A percentile compares a stretch with the other conserved stretches of the same genome.
Evolutionary conservation across 805 yeast genomes (phyloP).

Genomic region (Schwanniomyces sp.): DNA sequence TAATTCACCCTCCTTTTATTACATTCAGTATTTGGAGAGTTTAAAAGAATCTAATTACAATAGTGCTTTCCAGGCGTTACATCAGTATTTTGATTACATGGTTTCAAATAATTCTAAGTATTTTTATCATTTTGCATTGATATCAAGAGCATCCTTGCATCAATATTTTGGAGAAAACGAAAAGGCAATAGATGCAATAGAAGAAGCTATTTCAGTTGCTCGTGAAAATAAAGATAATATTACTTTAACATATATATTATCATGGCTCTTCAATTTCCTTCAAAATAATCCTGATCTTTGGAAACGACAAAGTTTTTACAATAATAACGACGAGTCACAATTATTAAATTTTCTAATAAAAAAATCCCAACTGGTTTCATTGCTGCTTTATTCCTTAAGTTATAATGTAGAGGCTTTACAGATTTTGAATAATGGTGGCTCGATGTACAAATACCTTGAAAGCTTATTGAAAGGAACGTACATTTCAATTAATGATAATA

Average conservation of each 20-base stretch:
- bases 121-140: constrained; percentile 74
- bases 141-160: constrained; percentile 70
- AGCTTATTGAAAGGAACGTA: constrained; percentile 57
- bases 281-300: constrained; percentile 62
- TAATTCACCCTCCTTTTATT: constrained; percentile 44
- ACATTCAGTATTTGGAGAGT: constrained; percentile 60
- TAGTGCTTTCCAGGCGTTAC: constrained; percentile 50
- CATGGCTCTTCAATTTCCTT: constrained; percentile 74
- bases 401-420: constrained; percentile 65
- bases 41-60: constrained; percentile 62
- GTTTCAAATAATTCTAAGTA: constrained; percentile 62
- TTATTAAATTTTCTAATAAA: constrained; percentile 60
- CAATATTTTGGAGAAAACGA: constrained; percentile 63
- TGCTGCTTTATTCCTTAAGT: constrained; percentile 56
- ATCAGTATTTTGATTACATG: constrained; percentile 72
- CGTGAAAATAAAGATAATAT: constrained; percentile 77
- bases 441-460: constrained; percentile 48
- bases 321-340: constrained; percentile 55
- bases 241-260: constrained; percentile 68
- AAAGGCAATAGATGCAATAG: constrained; percentile 75
- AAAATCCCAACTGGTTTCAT: constrained; percentile 51
- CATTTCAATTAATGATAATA: constrained; percentile 51
- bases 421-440: constrained; percentile 50
- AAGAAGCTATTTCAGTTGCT: constrained; percentile 86
- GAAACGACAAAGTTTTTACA: constrained; percentile 46